phyloP scores from a whole-genome alignment of 306 rosid species.

The Cucurbita ficifolia region DNA sequence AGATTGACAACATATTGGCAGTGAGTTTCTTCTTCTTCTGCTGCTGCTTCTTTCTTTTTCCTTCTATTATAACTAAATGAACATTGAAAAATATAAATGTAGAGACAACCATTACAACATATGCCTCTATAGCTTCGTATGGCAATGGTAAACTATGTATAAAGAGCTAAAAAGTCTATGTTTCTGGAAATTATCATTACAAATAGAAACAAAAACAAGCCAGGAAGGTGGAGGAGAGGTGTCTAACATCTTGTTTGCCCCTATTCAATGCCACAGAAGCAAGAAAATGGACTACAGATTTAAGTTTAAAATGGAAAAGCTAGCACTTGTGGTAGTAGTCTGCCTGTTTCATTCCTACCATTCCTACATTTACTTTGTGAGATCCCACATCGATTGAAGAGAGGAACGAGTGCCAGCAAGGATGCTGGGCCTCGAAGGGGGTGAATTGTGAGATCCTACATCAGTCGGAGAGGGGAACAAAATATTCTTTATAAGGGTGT shows the following conservation, averaged over 20 bases:
- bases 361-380: too few species aligned
- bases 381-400: too few species aligned
- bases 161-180: background rate
- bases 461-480: too few species aligned
- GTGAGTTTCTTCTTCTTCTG: slow-evolving; percentile 30
- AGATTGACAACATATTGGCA: slow-evolving; percentile 59
- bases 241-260: background rate
- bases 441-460: too few species aligned
- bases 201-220: background rate
- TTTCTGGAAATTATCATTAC: background rate
- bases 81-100: background rate
- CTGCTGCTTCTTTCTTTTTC: too few species aligned
- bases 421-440: too few species aligned
- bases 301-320: background rate
- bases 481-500: too few species aligned
- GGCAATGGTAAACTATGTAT: background rate
- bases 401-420: too few species aligned
- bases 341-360: background rate
- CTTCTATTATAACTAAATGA: too few species aligned
- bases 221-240: background rate
- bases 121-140: background rate
- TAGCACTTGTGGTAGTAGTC: background rate
- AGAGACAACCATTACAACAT: background rate
- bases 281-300: too few species aligned
- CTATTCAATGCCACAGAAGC: background rate